Base-by-base conservation (phyloP, 2,329 filamentous ascomycete genomes). In the Salinomyces thailandicus region DNA sequence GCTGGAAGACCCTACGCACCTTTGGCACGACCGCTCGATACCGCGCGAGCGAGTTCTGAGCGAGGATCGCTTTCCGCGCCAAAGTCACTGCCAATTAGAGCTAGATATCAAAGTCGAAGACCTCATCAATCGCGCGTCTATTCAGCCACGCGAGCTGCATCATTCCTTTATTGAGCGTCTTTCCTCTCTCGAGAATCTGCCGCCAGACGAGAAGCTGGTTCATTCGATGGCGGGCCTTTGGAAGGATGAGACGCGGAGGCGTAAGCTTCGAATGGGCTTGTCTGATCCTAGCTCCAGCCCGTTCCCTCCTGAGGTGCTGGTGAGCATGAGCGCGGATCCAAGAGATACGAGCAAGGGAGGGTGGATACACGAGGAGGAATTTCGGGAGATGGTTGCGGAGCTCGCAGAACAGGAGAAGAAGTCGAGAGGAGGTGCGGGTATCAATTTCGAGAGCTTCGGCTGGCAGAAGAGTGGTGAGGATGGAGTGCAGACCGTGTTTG, bases 351-450 rank as follows among this genome's bases (percentile, higher is more conserved):
- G 79, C 26, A 69, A 75, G n/a, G 75, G 77, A n/a, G 79, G 77
- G 0, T 98, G 91, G 89, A 81, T 95, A 37, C 87, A 95, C 48
- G 89, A 96, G 56, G 78, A 85, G 31, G 87, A 94, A 52, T 89
- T 81, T 52, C 68, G 75, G 19, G 66, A 77, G 29, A 70, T 81
- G 48, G 65, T 93, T 2, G 60, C 66, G 18, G 63, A 72, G 17
- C 66, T 93, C 16, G 73, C 83, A 6, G 55, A 62, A 1, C 68
- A 79, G 16, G 86, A 95, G 55, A 71, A 66, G 41, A 60, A 60
- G 4, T 65, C 69, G 24, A 42, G 53, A 37, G 62, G 60, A 17
- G 64, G 57, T 12, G 51, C 57, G 5, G 55, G 65, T 7, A 44
- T 73, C 9, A 68, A 64, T 0, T 87, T 89, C 48, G 74, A 81